Percentiles rank a stretch among this genome's conserved stretches.
Conservation (phyloP, 1,139 yeast species). For the Pichia inconspicua region DNA sequence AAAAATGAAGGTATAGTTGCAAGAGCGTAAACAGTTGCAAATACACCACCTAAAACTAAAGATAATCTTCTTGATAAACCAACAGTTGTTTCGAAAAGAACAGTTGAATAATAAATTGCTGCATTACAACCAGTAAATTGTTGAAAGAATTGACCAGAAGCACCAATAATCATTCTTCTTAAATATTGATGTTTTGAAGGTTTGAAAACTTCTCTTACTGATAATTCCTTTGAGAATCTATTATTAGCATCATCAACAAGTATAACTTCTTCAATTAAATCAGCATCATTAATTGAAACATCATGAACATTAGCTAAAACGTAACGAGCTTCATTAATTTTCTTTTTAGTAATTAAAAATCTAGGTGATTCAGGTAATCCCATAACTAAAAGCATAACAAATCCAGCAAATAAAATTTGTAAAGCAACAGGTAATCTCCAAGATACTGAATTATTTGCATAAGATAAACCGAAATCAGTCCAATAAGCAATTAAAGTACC, state of each 20-base stretch:
- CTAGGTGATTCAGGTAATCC: slow-evolving; percentile 56
- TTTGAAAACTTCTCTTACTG: slow-evolving; percentile 41
- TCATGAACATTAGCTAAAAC: slow-evolving; percentile 37
- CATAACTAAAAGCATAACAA: slow-evolving; percentile 23
- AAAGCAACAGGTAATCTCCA: slow-evolving; percentile 42
- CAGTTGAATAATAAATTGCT: slow-evolving; percentile 60
- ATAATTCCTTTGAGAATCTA: slow-evolving; percentile 28
- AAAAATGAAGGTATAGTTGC: slow-evolving; percentile 59
- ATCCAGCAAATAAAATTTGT: slow-evolving; percentile 36
- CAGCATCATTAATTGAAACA: slow-evolving; percentile 35
- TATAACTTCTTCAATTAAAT: slow-evolving; percentile 37
- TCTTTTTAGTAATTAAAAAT: slow-evolving; percentile 54
- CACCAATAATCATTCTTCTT: slow-evolving; percentile 49
- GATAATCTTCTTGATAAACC: slow-evolving; percentile 44
- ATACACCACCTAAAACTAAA: slow-evolving; percentile 56
- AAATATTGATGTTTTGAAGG: slow-evolving; percentile 53
- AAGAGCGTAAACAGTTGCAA: slow-evolving; percentile 53
- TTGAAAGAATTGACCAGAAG: slow-evolving; percentile 58
- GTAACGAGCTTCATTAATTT: slow-evolving; percentile 39
- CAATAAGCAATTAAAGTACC: slow-evolving; percentile 64
- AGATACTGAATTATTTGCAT: slow-evolving; percentile 44
- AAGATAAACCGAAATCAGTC: slow-evolving; percentile 67
- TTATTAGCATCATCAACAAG: slow-evolving; percentile 30
- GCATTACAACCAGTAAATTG: slow-evolving; percentile 50
- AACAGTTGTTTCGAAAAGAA: slow-evolving; percentile 49